These are phyloP conservation scores for Saksenaea oblongispora DNA, from an alignment of 371 early-diverging fungal genomes.

Conservation along the genomic window DNA sequence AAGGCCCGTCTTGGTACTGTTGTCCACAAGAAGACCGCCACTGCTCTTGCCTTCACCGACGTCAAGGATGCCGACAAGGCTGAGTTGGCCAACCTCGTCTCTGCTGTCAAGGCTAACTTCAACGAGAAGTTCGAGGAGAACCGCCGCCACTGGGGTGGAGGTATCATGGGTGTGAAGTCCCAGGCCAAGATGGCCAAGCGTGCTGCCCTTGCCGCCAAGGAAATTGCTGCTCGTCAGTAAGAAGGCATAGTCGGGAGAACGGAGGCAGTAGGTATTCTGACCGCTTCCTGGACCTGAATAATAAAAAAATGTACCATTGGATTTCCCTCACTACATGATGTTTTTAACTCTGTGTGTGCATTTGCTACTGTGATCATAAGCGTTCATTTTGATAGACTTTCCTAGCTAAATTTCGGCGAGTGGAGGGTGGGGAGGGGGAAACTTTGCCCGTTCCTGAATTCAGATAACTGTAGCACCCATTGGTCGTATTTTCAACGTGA, in stretches of 20 bases:
- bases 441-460: too few species aligned
- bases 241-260: too few species aligned
- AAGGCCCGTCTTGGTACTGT: slow-evolving; percentile 98
- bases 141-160: slow-evolving; percentile 97
- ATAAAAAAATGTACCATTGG: background rate
- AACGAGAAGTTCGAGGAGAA: slow-evolving; percentile 91
- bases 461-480: too few species aligned
- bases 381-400: too few species aligned
- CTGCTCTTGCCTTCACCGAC: slow-evolving; percentile 95
- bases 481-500: too few species aligned
- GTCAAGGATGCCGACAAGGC: slow-evolving; percentile 96
- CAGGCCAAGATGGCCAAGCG: slow-evolving; percentile 83
- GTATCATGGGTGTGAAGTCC: slow-evolving; percentile 95
- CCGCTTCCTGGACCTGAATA: too few species aligned
- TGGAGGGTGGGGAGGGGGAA: too few species aligned
- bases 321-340: background rate
- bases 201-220: slow-evolving; percentile 71
- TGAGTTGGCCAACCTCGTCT: slow-evolving; percentile 85
- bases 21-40: slow-evolving; percentile 99
- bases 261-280: background rate
- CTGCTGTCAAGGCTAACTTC: slow-evolving; percentile 92
- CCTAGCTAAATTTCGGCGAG: too few species aligned
- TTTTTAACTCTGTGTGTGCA: too few species aligned
- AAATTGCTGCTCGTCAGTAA: slow-evolving; percentile 58
- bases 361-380: too few species aligned